Percentiles rank a stretch among this genome's conserved stretches.
Conservation (phyloP, 805 yeast species). For the Cyberlindnera veronae region DNA sequence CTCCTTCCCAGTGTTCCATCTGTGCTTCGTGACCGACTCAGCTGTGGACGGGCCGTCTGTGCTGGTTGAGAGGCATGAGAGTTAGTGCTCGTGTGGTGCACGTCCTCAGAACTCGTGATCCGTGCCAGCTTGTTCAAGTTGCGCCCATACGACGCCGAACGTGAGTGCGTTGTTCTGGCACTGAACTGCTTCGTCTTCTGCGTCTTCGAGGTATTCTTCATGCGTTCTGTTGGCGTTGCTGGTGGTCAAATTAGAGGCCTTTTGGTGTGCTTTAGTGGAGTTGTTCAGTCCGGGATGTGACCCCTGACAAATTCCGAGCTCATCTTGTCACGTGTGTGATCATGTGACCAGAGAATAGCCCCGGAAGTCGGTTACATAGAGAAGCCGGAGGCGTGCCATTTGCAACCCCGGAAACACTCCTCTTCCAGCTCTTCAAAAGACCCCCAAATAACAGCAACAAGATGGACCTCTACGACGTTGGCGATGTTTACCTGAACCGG, state of each 20-base stretch:
- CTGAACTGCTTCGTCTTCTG: slow-evolving; percentile 23
- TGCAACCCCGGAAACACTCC: too few species aligned
- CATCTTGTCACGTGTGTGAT: too few species aligned
- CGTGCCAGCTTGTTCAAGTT: slow-evolving; percentile 24
- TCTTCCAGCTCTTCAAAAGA: too few species aligned
- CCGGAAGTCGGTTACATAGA: too few species aligned
- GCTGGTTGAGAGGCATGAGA: background rate
- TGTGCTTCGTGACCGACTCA: slow-evolving; percentile 25
- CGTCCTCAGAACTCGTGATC: slow-evolving; percentile 23
- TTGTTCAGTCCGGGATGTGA: too few species aligned
- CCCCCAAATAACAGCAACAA: too few species aligned
- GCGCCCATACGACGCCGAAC: slow-evolving; percentile 27
- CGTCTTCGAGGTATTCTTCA: slow-evolving; percentile 9
- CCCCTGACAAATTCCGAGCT: too few species aligned
- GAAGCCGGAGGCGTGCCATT: too few species aligned
- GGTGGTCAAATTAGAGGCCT: too few species aligned
- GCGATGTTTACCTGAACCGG: slow-evolving; percentile 41
- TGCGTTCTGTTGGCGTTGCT: too few species aligned
- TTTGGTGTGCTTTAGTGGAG: too few species aligned
- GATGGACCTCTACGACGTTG: slow-evolving; percentile 47
- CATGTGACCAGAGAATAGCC: too few species aligned
- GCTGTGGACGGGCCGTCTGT: slow-evolving; percentile 18
- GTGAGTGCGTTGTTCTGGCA: slow-evolving; percentile 19
- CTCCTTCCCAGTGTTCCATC: slow-evolving; percentile 19
- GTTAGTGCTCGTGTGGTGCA: slow-evolving; percentile 1